Evolutionary conservation across 805 yeast species (phyloP).

Genomic region (Candida tibetensis): DNA sequence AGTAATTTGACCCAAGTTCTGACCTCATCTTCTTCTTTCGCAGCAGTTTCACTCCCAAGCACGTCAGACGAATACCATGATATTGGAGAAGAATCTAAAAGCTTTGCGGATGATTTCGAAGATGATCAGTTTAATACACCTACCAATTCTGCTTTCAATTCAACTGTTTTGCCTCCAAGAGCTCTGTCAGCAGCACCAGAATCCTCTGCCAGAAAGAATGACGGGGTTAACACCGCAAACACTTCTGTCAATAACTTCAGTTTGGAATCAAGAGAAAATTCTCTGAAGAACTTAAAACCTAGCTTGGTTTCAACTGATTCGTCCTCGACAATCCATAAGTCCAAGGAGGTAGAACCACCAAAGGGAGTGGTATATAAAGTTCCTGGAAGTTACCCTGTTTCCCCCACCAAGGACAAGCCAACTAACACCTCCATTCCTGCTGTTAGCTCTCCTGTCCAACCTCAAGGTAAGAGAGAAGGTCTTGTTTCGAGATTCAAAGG

Average conservation of each 20-base stretch:
- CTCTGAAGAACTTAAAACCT: conserved; percentile 7
- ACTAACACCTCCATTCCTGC: conserved; percentile 2
- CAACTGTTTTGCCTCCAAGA: conserved; percentile 9
- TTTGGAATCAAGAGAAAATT: conserved; percentile 6
- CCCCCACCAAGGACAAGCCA: conserved; percentile 8
- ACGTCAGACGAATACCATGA: conserved; percentile 17
- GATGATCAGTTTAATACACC: conserved; percentile 22
- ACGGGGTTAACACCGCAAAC: conserved; percentile 1
- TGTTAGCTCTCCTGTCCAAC: neutral
- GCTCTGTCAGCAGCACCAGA: conserved; percentile 2
- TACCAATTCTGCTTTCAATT: conserved; percentile 18
- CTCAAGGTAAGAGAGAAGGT: conserved; percentile 19
- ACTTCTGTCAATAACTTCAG: conserved; percentile 3
- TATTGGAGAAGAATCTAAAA: conserved; percentile 10
- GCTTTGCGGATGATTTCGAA: conserved; percentile 3
- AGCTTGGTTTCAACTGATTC: conserved; percentile 4
- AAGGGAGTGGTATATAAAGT: conserved; percentile 16
- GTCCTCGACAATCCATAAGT: conserved; percentile 4
- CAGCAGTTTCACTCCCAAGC: conserved; percentile 33
- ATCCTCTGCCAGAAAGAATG: conserved; percentile 3
- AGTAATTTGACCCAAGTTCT: conserved; percentile 21
- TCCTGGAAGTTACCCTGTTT: conserved; percentile 17
- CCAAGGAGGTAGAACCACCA: conserved; percentile 4
- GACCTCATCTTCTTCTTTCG: conserved; percentile 35
- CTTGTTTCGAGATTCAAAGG: conserved; percentile 31